Base-by-base conservation (phyloP, 2,329 filamentous ascomycete species). In the Penicillium sp. region DNA sequence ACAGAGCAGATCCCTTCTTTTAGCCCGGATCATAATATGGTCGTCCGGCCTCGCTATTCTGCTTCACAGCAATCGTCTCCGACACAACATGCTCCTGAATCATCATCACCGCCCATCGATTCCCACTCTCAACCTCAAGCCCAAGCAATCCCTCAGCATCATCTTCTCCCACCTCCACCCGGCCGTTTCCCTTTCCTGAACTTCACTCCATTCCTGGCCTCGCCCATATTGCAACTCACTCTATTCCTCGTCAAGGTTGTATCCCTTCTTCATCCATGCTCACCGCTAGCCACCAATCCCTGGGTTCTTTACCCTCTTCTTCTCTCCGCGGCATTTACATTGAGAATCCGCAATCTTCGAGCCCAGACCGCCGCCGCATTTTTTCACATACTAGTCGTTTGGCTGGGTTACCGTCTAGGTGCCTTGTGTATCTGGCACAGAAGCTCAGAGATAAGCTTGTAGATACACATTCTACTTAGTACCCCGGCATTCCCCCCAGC, bases 161-260 rank as follows among this genome's bases (percentile, higher is more conserved):
- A 74, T 14, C 66, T 79, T 5, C 68, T 78, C 9, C 75, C 77
- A 55, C 72, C 76, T 3, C 74, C 76, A 8, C 73, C 74, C 2
- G 58, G 59, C 16, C 55, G 71, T 19, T 65, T 69, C 13, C 59
- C 59, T 11, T 52, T 72, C 18, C 57, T 67, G 47, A 60, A 68
- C 43, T 57, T 57, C 42, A 11, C 65, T 1, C 8, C 45, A 4
- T 40, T 71, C 27, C 48, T 56, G 14, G 48, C 70, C 7, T 61
- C 62, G 70, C 72, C 66, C 45, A 49, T 75, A 5, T 59, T 81
- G 18, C 86, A 86, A 44, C 72, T 90, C 2, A 63, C 71, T 1
- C 62, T 92, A 1, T 92, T 96, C 63, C 69, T 87, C 6, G 61
- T 81, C 46, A 96, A 96, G 70, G 74, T 91, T 8, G 74, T 81